Base-by-base conservation (phyloP, 2,329 filamentous ascomycete genomes). In the Pseudopyricularia cyperi region DNA sequence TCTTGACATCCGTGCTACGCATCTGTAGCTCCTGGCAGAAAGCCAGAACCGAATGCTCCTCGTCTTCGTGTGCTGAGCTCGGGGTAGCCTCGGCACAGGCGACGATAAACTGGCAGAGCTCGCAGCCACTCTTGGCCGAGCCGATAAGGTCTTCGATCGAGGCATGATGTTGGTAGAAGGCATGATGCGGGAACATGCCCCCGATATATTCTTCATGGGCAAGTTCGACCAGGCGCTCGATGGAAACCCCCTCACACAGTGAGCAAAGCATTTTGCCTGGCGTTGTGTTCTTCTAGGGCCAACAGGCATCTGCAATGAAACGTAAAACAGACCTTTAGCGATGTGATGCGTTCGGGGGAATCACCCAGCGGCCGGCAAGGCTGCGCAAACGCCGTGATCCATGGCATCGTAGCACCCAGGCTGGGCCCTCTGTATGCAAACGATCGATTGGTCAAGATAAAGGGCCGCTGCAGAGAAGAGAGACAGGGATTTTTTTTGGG, bases 151-250 rank as follows among this genome's bases (percentile, higher is more conserved):
- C 48, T 8, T 50, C 33, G 7, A 50, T 28, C 4, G 48, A 28
- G 22, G 48, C 48, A 17, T 50, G 48, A 15, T 50, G 48, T 2
- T 32, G 35, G n/a, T 50, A 44, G 33, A n/a, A 50, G 3, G 22
- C 35, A n/a, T 24, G 7, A 7, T 32, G 5, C 3, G 32, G 48
- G 9, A 37, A 26, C 3, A 15, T 15, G 19, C 32, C 32, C 14
- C 11, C 30, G 1, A 6, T 79, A 55, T 68, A 70, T 8, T 79
- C 74, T 8, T 75, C 65, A 57, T 75, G 77, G 32, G 68, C 67
- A 33, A 87, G 69, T 56, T 83, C 78, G 48, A 79, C 65, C 4
- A 89, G 68, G n/a, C 77, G 75, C 11, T 56, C 48, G 2, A 52
- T 54, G 1, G 56, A 42, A n/a, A 59, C 52, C 7, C 35, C 48